Evolutionary conservation across 805 yeast genomes (phyloP).

Genomic region (Kuraishia hungarica): DNA sequence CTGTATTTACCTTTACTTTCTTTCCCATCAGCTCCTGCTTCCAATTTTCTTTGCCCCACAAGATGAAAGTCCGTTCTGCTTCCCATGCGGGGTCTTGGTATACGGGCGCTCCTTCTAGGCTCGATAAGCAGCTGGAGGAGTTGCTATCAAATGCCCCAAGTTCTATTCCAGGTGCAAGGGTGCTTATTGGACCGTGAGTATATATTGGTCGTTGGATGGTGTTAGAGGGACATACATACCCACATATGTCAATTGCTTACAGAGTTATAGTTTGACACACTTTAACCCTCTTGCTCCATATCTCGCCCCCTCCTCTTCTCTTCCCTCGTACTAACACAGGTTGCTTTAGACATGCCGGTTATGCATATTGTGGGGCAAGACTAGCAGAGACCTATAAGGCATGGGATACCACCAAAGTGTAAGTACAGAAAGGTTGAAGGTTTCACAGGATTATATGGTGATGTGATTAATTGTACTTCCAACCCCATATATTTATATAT

Average conservation of each 20-base stretch:
- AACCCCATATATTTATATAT: no score
- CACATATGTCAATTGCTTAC: no score
- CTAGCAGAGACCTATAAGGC: constrained; percentile 70
- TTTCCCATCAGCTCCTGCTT: no score
- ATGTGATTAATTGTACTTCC: no score
- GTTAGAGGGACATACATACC: no score
- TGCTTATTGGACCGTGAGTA: constrained; percentile 46
- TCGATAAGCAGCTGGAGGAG: constrained; percentile 42
- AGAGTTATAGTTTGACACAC: no score
- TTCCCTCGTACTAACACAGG: constrained; percentile 1
- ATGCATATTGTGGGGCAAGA: constrained; percentile 68
- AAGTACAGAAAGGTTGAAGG: constrained; percentile 2
- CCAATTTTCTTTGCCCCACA: no score
- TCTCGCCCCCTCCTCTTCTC: no score
- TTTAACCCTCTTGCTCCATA: no score
- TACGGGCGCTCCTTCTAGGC: constrained; percentile 28
- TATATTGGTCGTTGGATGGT: not conserved
- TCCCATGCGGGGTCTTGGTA: constrained; percentile 95
- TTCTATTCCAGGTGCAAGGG: constrained; percentile 31
- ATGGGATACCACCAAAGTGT: constrained; percentile 49
- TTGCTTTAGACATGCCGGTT: constrained; percentile 76
- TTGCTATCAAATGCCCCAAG: constrained; percentile 31
- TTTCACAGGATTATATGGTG: not conserved
- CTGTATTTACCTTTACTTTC: no score
- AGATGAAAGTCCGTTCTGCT: constrained; percentile 35